Evolutionary conservation across 208 protist species (phyloP).

Genomic region (Trypanosomatidae sp.): DNA sequence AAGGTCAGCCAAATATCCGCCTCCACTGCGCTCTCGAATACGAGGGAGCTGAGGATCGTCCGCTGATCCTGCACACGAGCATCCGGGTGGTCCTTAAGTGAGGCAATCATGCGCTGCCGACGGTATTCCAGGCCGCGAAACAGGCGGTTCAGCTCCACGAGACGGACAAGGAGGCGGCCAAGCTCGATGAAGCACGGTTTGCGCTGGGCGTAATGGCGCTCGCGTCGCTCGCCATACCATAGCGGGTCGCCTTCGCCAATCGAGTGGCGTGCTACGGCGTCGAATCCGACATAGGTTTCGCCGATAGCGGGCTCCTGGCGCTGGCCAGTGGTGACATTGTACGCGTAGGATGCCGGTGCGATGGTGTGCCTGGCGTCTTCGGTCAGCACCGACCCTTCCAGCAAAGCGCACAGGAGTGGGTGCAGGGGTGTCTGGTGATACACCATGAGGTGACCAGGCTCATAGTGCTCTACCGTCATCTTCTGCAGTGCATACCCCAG

Average conservation of each 20-base stretch:
- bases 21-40: constrained; percentile 76
- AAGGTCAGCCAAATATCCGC: constrained; percentile 82
- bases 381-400: constrained; percentile 57
- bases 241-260: constrained; percentile 68
- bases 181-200: constrained; percentile 88
- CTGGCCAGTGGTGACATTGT: constrained; percentile 64
- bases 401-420: constrained; percentile 64
- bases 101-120: constrained; percentile 60
- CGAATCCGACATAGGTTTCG: constrained; percentile 71
- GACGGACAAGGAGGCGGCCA: constrained; percentile 69
- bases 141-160: constrained; percentile 77
- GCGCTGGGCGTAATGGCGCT: constrained; percentile 45
- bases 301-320: constrained; percentile 59
- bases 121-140: constrained; percentile 74
- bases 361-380: constrained; percentile 58
- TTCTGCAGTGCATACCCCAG: constrained; percentile 69
- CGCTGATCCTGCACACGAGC: constrained; percentile 67
- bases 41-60: constrained; percentile 42
- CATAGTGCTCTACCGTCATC: constrained; percentile 70
- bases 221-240: constrained; percentile 36
- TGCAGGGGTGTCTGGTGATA: constrained; percentile 79
- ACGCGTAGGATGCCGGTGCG: constrained; percentile 67
- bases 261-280: constrained; percentile 27
- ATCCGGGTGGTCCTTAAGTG: constrained; percentile 57
- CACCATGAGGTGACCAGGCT: constrained; percentile 82